Evolutionary conservation across 768 basidiomycete genomes (phyloP), one percentile per base, ranked within the genome.

Genomic region (Pholiota microspora): DNA sequence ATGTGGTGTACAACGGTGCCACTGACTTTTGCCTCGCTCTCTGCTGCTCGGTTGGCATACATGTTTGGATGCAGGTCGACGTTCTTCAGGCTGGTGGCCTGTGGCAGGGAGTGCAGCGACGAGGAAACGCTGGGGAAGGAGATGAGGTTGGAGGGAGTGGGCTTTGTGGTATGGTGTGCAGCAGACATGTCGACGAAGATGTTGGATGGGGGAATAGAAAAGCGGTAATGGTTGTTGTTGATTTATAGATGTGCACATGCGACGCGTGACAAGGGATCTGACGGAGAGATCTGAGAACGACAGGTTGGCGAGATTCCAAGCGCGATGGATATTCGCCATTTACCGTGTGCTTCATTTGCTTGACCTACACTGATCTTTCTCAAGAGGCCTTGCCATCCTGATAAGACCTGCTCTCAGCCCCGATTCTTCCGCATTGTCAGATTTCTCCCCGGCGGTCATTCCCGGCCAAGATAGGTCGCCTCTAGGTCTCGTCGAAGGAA

Each of bases 1-100:
- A 10, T 27, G 12, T n/a, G 24, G 38, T 54, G 35, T 24, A 29
- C 29, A 6, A 31, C n/a, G 9, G 29, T 4, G 2, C 38, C 24
- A 64, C 71, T 53, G 36, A 88, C 88, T 80, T 90, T 88, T 35
- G 86, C 87, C 70, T 90, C 84, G 62, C 88, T 88, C 68, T 88
- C 82, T 4, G 83, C 81, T 29, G 83, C 81, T 31, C 81, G 80
- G 54, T 82, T 79, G 1, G 83, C 81, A 64, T 86, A 86, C 84
- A 87, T 84, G 63, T 75, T 80, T 1, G 81, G 82, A 69, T 91
- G 88, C 1, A 92, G 73, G 0, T 82, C 72, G 25, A 92, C 77
- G 61, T 76, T 77, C 60, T 81, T 78, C 49, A 92, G 76, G 70
- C 79, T 86, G 62, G 83, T 88, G 7, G 89, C 89, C 60, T 86